Percentiles rank a stretch among this genome's conserved stretches.
These are phyloP conservation scores for Brettanomyces sp. DNA, from an alignment of 805 yeast genomes.

Conservation along the genomic window DNA sequence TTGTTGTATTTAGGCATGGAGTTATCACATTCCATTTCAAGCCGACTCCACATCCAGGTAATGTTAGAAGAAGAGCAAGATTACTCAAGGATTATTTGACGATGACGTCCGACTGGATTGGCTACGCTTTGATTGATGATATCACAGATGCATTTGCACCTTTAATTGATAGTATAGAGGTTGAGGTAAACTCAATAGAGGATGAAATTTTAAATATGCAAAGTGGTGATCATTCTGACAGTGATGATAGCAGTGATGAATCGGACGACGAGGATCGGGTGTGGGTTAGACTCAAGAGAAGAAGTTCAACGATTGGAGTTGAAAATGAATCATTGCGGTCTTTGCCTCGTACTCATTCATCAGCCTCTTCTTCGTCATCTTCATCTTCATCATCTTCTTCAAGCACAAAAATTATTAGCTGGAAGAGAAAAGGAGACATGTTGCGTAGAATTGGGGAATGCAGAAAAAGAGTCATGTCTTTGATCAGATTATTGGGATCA, in stretches of 20 bases:
- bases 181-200: constrained; percentile 90
- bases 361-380: constrained; percentile 12
- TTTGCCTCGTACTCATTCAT: constrained; percentile 4
- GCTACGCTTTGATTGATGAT: constrained; percentile 93
- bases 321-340: constrained; percentile 15
- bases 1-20: constrained; percentile 84
- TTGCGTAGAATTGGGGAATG: constrained; percentile 90
- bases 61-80: constrained; percentile 89
- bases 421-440: constrained; percentile 95
- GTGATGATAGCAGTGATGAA: constrained; percentile 33
- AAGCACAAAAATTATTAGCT: constrained; percentile 42
- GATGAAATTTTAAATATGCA: constrained; percentile 86
- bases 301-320: constrained; percentile 19
- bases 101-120: constrained; percentile 93
- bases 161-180: constrained; percentile 87
- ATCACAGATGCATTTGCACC: constrained; percentile 98
- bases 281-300: constrained; percentile 21
- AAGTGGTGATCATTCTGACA: constrained; percentile 45
- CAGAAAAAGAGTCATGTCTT: constrained; percentile 87
- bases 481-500: constrained; percentile 72
- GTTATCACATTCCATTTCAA: constrained; percentile 90
- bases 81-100: constrained; percentile 78
- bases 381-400: constrained; percentile 25
- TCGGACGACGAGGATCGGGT: constrained; percentile 30
- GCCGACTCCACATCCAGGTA: constrained; percentile 93